Evolutionary conservation across 2,329 filamentous ascomycete species (phyloP).

Genomic region (Colletotrichum cereale): DNA sequence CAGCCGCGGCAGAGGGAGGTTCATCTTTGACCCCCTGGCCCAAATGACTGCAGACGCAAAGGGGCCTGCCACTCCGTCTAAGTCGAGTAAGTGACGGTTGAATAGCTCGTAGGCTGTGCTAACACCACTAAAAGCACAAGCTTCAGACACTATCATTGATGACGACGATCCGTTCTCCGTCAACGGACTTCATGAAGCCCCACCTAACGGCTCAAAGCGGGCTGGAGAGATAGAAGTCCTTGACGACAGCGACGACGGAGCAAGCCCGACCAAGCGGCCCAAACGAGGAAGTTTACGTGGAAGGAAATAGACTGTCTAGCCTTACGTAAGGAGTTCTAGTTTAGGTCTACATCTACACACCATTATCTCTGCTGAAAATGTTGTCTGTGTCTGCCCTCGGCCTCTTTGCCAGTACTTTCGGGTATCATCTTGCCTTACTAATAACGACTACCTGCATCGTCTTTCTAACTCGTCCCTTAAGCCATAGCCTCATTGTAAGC

Average conservation of each 20-base stretch:
- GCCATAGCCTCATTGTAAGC: too few relatives aligned
- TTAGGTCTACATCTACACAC: not conserved
- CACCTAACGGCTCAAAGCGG: not conserved
- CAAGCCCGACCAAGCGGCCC: not conserved
- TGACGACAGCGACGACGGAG: not conserved
- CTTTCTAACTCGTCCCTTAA: not conserved
- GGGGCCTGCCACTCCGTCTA: not conserved
- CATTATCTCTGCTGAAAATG: not conserved
- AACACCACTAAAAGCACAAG: not conserved
- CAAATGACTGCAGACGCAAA: not conserved
- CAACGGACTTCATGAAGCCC: not conserved
- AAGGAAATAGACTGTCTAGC: not conserved
- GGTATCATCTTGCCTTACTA: not conserved
- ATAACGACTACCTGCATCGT: not conserved
- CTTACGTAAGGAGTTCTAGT: not conserved
- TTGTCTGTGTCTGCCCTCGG: not conserved
- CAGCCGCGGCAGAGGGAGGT: not conserved
- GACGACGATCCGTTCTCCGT: not conserved
- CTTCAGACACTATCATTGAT: not conserved
- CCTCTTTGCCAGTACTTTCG: not conserved
- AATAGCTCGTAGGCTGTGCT: not conserved
- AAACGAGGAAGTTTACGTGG: not conserved
- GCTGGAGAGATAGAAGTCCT: conserved; percentile 2
- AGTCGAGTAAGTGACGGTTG: not conserved
- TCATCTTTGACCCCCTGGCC: not conserved